Conservation (phyloP, 148 eudicot species). For the Polygonum maritimum region DNA sequence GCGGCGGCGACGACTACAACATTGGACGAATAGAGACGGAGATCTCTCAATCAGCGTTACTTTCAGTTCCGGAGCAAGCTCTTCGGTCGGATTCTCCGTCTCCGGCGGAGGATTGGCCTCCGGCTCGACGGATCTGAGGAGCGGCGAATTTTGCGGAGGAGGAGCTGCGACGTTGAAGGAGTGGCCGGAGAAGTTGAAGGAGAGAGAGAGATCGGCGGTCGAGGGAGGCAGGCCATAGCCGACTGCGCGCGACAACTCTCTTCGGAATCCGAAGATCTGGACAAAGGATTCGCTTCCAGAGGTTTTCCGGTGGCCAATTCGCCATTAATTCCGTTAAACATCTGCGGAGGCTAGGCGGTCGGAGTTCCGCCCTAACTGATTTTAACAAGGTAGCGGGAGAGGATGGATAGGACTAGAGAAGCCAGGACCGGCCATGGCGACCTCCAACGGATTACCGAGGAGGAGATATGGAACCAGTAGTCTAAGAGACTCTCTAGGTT, state of each 20-base stretch:
- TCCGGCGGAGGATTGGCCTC: no score
- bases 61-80: no score
- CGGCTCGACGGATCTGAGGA: no score
- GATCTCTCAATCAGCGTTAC: no score
- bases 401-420: conserved; percentile 82
- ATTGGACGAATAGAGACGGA: no score
- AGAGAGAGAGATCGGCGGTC: conserved; percentile 12
- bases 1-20: no score
- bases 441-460: conserved; percentile 47
- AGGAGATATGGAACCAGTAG: conserved; percentile 49
- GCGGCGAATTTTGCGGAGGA: no score
- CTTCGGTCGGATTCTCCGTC: no score
- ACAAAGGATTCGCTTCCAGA: conserved; percentile 1
- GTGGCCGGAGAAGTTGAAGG: no score
- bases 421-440: conserved; percentile 38
- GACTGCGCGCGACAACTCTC: conserved; percentile 23
- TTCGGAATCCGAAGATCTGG: conserved; percentile 24
- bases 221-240: neutral
- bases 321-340: conserved; percentile 15
- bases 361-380: conserved; percentile 1
- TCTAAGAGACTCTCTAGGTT: conserved; percentile 44
- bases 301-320: conserved; percentile 11
- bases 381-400: neutral
- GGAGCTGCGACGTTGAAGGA: no score
- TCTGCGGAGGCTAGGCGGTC: neutral